Evolutionary conservation across 2,329 filamentous ascomycete genomes (phyloP).

Genomic region (Claviceps sp.): DNA sequence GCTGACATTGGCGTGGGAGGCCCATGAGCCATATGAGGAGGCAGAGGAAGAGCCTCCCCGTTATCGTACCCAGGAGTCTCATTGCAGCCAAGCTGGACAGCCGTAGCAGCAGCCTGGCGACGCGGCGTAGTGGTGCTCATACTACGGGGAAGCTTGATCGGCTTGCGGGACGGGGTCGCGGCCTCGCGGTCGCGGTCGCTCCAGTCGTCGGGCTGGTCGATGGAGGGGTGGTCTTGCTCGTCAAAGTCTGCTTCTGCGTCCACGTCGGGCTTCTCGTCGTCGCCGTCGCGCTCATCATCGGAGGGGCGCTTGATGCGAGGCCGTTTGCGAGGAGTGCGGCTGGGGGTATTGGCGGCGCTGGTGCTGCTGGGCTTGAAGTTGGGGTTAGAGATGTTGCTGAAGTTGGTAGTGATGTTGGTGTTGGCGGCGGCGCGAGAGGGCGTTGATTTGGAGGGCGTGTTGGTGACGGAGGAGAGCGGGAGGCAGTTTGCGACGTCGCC

Average conservation of each 20-base stretch:
- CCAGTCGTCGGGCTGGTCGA: not conserved
- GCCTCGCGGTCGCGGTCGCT: conserved; percentile 11
- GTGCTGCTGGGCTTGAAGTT: not conserved
- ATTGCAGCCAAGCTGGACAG: conserved; percentile 14
- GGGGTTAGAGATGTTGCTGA: too few relatives aligned
- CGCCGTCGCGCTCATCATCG: conserved; percentile 14
- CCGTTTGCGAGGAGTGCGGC: conserved; percentile 15
- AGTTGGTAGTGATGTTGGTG: too few relatives aligned
- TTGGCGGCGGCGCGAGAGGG: conserved; percentile 3
- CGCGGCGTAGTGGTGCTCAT: conserved; percentile 13
- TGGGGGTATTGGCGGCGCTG: conserved; percentile 1
- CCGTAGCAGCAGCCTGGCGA: conserved; percentile 23
- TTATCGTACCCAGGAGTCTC: conserved; percentile 14
- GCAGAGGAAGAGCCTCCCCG: conserved; percentile 11
- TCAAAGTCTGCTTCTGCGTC: conserved; percentile 13
- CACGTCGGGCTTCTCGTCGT: conserved; percentile 18
- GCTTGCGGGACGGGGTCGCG: conserved; percentile 24
- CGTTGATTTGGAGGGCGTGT: conserved; percentile 15
- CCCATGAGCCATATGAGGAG: too few relatives aligned
- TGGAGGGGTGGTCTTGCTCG: not conserved
- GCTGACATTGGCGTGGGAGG: too few relatives aligned
- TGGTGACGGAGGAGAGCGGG: conserved; percentile 15
- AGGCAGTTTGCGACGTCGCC: conserved; percentile 32
- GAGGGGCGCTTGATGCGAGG: conserved; percentile 15
- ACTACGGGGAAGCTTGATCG: conserved; percentile 8